These are phyloP conservation scores for Cladosporium sp. DNA, from an alignment of 2,329 filamentous ascomycete species.

Conservation along the genomic window DNA sequence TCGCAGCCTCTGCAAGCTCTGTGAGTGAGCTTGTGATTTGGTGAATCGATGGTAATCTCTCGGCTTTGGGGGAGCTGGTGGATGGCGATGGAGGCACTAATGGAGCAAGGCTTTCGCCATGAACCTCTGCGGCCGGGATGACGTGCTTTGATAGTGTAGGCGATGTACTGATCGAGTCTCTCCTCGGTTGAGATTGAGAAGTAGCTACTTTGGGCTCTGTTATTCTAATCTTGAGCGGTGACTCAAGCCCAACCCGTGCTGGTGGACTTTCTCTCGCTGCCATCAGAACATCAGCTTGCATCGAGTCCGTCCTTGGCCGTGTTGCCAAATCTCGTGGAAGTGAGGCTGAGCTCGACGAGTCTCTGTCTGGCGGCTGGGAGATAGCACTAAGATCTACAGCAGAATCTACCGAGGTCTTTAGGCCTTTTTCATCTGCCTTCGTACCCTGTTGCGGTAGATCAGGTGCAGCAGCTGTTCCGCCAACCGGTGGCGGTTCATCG, in stretches of 20 bases:
- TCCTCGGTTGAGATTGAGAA: conserved; percentile 13
- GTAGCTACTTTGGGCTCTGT: not conserved
- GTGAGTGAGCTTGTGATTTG: conserved; percentile 31
- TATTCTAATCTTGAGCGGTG: not conserved
- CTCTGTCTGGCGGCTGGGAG: not conserved
- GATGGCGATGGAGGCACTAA: conserved; percentile 28
- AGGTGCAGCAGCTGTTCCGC: not conserved
- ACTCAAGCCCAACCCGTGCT: not conserved
- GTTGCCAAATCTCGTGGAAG: not conserved
- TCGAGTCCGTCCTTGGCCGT: conserved; percentile 5
- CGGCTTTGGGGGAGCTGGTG: conserved; percentile 25
- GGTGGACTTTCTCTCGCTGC: not conserved
- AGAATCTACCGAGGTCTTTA: not conserved
- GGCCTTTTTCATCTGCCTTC: not conserved
- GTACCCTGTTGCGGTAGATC: not conserved
- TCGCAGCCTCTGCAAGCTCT: conserved; percentile 33
- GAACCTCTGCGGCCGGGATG: conserved; percentile 20
- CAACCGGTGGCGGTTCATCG: conserved; percentile 9
- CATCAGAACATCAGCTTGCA: not conserved
- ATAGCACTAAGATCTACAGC: not conserved
- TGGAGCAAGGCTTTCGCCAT: conserved; percentile 26
- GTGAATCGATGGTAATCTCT: conserved; percentile 35
- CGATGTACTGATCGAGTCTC: conserved; percentile 18
- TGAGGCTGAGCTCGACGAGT: not conserved
- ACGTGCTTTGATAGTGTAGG: conserved; percentile 16